These are phyloP conservation scores for Aspergillus persii DNA, from an alignment of 2,329 filamentous ascomycete species.

Conservation along the genomic window DNA sequence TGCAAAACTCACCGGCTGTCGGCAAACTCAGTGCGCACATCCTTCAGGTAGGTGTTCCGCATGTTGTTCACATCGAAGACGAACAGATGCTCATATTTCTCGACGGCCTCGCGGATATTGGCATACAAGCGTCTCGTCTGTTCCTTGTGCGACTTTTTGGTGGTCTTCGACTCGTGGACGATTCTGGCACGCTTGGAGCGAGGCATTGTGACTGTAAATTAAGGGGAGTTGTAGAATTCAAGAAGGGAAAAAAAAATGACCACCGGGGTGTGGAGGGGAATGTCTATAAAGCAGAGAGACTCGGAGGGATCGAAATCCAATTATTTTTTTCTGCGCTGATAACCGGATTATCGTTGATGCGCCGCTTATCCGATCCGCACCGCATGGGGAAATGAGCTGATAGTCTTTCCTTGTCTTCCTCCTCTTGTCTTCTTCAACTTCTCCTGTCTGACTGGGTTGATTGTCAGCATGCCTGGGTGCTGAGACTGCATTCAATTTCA, in stretches of 20 bases:
- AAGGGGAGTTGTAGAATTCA: neutral
- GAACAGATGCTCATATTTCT: slow-evolving; percentile 86
- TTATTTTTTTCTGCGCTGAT: slow-evolving; percentile 39
- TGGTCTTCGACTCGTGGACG: slow-evolving; percentile 84
- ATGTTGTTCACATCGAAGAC: slow-evolving; percentile 95
- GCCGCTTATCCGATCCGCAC: slow-evolving; percentile 34
- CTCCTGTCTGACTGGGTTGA: neutral
- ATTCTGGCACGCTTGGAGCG: slow-evolving; percentile 92
- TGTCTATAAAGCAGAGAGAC: slow-evolving; percentile 18
- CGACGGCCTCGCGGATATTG: slow-evolving; percentile 80
- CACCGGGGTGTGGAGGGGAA: neutral
- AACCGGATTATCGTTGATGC: slow-evolving; percentile 39
- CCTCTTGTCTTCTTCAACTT: neutral
- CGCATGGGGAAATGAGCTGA: slow-evolving; percentile 33
- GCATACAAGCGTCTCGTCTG: slow-evolving; percentile 80
- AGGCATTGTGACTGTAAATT: slow-evolving; percentile 65
- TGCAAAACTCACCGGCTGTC: slow-evolving; percentile 69
- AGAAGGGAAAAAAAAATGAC: neutral
- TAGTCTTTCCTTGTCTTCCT: slow-evolving; percentile 6
- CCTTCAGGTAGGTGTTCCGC: slow-evolving; percentile 95
- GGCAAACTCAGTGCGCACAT: slow-evolving; percentile 77
- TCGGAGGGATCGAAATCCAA: slow-evolving; percentile 21
- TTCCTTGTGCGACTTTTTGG: slow-evolving; percentile 91
- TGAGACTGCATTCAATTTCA: neutral
- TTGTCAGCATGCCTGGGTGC: neutral